Evolutionary conservation across 2,329 filamentous ascomycete species (phyloP), one percentile per base, ranked within the genome.

Genomic region (Leptosphaerulina australis): DNA sequence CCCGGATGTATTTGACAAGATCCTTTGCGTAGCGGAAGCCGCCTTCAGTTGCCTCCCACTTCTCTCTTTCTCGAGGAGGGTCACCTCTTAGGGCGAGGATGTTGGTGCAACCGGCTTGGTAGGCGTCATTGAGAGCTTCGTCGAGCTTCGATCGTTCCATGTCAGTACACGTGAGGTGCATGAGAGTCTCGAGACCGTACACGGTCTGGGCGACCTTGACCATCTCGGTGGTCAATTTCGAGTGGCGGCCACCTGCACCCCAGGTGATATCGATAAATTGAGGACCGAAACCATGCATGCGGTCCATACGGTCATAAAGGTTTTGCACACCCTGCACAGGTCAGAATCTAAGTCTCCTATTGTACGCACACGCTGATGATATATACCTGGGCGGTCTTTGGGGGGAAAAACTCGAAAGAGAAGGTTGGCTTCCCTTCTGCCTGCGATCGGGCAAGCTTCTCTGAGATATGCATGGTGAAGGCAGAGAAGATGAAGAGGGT

Each of bases 321-420:
- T 99, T 99, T 78, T 99, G 94, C 10, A 99, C 93, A 81, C 94
- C 94, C 77, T 71, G 50, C 15, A 25, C 15, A 21, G 15, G 55
- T 65, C 53, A 67, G 61, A n/a, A 18, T 4, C 17, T 17, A n/a
- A 28, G 18, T 37, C 20, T 14, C 12, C 29, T 17, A 25, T 11
- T 14, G 2, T 17, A 8, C n/a, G 15, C 18, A 9, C n/a, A 14
- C 24, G 24, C 12, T 18, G 20, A 15, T 46, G 20, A 25, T 39
- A 31, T 49, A 50, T 73, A 77, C 75, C 72, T 94, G 90, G 9
- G 90, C 88, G 6, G 94, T 99, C 80, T 99, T 99, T 29, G 94
- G 94, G 41, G 94, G 94, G 77, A 99, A 99, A 81, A 96, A 99
- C 76, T 99, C 94, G 79, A 99, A 99, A 53, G 94, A 99, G 81